Conservation (phyloP, 208 protist genomes). For the Leishmania amazonensis region DNA sequence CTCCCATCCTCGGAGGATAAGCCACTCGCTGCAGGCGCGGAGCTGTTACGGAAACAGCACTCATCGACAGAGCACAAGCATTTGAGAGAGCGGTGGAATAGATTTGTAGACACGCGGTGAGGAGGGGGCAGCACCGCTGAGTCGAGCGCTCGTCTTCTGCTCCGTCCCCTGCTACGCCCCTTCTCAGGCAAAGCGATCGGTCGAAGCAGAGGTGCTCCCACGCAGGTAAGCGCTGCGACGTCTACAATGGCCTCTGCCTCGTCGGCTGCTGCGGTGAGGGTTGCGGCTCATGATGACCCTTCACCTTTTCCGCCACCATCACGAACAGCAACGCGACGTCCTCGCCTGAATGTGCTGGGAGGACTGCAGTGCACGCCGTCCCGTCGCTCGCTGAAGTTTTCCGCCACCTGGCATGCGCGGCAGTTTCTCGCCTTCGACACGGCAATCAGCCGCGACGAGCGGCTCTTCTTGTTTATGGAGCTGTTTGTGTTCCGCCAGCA, state of each 20-base stretch:
- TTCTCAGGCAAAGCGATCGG: background rate
- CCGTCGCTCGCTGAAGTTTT: constrained; percentile 80
- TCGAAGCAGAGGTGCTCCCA: background rate
- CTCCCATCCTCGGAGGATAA: background rate
- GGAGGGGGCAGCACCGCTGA: background rate
- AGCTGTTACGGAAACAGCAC: background rate
- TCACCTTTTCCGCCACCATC: background rate
- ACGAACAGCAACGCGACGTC: background rate
- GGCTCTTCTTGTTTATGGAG: constrained; percentile 69
- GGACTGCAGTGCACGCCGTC: constrained; percentile 57
- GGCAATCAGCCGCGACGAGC: constrained; percentile 68
- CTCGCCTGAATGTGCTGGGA: constrained; percentile 13
- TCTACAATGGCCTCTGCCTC: constrained; percentile 3
- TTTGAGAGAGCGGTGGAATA: background rate
- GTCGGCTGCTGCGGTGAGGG: background rate
- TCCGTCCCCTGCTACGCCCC: too few relatives aligned
- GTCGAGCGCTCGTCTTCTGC: background rate
- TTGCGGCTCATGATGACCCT: background rate
- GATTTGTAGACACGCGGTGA: too few relatives aligned
- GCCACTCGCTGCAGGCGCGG: background rate
- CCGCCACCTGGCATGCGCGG: constrained; percentile 38
- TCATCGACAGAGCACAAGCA: background rate
- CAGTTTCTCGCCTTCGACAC: constrained; percentile 84
- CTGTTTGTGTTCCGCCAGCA: constrained; percentile 52
- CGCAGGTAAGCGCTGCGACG: too few relatives aligned